Conservation (phyloP, 1,139 yeast species). For the Pichia sp. region DNA sequence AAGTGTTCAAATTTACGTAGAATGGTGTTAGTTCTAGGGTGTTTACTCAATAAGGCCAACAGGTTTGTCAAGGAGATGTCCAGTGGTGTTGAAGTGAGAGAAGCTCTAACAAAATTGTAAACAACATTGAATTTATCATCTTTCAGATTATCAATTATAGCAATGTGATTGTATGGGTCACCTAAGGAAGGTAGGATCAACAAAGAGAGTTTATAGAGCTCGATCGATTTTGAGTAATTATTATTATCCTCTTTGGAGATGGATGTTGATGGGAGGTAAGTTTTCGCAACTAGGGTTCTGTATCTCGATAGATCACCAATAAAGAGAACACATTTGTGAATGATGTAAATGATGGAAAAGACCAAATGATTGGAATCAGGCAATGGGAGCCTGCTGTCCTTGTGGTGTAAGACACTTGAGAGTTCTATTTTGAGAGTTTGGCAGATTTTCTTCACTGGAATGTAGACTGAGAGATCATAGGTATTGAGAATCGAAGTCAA, state of each 20-base stretch:
- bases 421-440: slow-evolving; percentile 23
- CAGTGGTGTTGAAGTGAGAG: slow-evolving; percentile 46
- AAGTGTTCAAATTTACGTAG: slow-evolving; percentile 22
- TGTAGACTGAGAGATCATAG: slow-evolving; percentile 30
- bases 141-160: slow-evolving; percentile 43
- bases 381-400: slow-evolving; percentile 10
- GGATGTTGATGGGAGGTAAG: slow-evolving; percentile 34
- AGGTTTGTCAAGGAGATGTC: slow-evolving; percentile 38
- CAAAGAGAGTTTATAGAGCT: slow-evolving; percentile 46
- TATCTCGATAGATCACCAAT: slow-evolving; percentile 59
- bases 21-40: slow-evolving; percentile 21
- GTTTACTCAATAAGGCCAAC: slow-evolving; percentile 21
- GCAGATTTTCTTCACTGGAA: slow-evolving; percentile 31
- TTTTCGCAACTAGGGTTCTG: slow-evolving; percentile 38
- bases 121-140: slow-evolving; percentile 34
- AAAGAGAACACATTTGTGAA: slow-evolving; percentile 48
- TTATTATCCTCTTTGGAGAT: slow-evolving; percentile 33
- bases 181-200: slow-evolving; percentile 56
- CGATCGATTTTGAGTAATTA: slow-evolving; percentile 38
- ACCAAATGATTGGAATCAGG: slow-evolving; percentile 12
- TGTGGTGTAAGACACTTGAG: slow-evolving; percentile 3
- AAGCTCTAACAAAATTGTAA: slow-evolving; percentile 53
- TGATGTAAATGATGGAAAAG: slow-evolving; percentile 38
- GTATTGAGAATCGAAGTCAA: slow-evolving; percentile 34
- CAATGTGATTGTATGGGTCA: slow-evolving; percentile 61